A percentile compares a stretch with the other conserved stretches of the same genome.
These are phyloP conservation scores for Pilatotrama ljubarskyi DNA, from an alignment of 768 basidiomycete genomes.

Conservation along the genomic window DNA sequence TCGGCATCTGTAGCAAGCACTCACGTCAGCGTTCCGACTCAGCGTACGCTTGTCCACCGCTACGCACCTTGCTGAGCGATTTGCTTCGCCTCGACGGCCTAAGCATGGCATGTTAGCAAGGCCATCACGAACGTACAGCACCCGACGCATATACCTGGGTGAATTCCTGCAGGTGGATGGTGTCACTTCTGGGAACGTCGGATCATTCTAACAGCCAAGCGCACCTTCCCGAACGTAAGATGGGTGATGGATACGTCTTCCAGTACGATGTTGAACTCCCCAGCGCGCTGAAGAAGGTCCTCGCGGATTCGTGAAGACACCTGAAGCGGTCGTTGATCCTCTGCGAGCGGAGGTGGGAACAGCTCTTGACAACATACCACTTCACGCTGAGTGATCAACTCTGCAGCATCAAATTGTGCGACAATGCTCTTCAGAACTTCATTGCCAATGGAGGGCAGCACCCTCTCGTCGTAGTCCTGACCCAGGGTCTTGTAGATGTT, in stretches of 20 bases:
- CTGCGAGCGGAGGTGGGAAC: not conserved
- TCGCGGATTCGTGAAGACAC: conserved; percentile 90
- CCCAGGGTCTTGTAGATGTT: conserved; percentile 96
- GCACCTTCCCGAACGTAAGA: conserved; percentile 82
- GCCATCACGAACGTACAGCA: not conserved
- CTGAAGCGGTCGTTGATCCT: conserved; percentile 35
- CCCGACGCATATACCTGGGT: conserved; percentile 51
- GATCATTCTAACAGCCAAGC: conserved; percentile 14
- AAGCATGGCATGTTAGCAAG: conserved; percentile 4
- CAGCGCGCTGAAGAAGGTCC: conserved; percentile 89
- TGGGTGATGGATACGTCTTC: conserved; percentile 98
- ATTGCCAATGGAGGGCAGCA: conserved; percentile 95
- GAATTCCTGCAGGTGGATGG: conserved; percentile 61
- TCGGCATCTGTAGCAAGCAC: conserved; percentile 73
- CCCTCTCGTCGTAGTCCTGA: conserved; percentile 96
- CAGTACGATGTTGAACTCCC: conserved; percentile 92
- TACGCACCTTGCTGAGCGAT: conserved; percentile 95
- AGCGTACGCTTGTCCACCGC: not conserved
- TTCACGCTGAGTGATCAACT: conserved; percentile 96
- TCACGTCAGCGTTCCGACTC: not conserved
- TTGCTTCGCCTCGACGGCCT: conserved; percentile 99
- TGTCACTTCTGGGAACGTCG: not conserved
- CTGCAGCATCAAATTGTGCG: conserved; percentile 96
- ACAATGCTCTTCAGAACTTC: conserved; percentile 98
- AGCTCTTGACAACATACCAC: conserved; percentile 58